These are phyloP conservation scores for Ceratocystis ficicola DNA, from an alignment of 2,329 filamentous ascomycete species.

Conservation along the genomic window DNA sequence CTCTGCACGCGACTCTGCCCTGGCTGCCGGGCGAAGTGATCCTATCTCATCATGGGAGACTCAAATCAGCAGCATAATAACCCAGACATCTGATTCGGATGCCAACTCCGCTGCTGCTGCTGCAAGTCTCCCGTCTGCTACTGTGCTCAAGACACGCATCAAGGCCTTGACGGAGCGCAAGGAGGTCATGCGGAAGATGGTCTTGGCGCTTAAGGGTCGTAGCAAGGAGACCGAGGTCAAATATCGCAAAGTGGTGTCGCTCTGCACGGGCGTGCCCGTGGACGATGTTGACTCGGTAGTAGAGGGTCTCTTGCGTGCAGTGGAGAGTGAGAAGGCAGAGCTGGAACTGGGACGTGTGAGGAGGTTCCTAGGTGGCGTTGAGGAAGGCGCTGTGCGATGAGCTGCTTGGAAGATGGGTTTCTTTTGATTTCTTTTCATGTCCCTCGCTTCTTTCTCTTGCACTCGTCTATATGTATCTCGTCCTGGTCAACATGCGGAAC, in stretches of 20 bases:
- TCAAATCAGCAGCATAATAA: conserved; percentile 39
- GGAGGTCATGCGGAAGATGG: conserved; percentile 51
- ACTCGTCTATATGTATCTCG: background rate
- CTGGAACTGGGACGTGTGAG: conserved; percentile 65
- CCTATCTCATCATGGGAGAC: conserved; percentile 42
- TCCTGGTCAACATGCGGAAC: too few species aligned
- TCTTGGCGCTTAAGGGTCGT: conserved; percentile 59
- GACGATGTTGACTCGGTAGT: conserved; percentile 68
- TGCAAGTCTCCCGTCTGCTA: conserved; percentile 26
- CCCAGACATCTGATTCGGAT: conserved; percentile 30
- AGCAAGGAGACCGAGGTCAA: conserved; percentile 76
- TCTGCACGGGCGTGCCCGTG: conserved; percentile 73
- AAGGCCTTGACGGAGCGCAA: conserved; percentile 61
- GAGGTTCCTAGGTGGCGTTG: conserved; percentile 64
- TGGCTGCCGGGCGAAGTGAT: conserved; percentile 31
- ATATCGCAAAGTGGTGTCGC: conserved; percentile 74
- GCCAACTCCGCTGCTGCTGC: conserved; percentile 32
- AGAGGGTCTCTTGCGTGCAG: conserved; percentile 67
- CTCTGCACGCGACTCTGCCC: conserved; percentile 29
- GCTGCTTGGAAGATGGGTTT: background rate
- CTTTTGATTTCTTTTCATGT: background rate
- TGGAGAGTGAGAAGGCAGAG: conserved; percentile 73
- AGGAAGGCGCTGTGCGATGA: conserved; percentile 45
- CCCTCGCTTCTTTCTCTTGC: background rate
- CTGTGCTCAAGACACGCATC: conserved; percentile 54